These are phyloP conservation scores for Sporothrix pseudoabietina DNA, from an alignment of 2,329 filamentous ascomycete genomes.

Conservation along the genomic window DNA sequence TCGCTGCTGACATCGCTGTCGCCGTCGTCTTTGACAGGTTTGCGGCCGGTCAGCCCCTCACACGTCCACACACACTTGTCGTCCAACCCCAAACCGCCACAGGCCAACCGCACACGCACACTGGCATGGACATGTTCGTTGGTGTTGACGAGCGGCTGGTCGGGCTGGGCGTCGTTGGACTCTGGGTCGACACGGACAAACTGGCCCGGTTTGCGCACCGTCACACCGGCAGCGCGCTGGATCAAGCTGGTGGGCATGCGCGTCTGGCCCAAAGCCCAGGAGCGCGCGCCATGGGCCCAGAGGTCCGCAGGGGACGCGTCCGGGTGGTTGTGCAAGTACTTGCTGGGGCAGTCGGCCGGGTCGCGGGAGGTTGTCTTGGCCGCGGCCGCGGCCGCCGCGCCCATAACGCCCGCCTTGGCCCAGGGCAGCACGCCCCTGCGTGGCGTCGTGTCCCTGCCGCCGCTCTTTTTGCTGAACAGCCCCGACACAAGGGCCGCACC, in stretches of 20 bases:
- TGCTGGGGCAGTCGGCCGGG: conserved; percentile 37
- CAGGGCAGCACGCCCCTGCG: conserved; percentile 32
- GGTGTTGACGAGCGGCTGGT: conserved; percentile 44
- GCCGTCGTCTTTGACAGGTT: conserved; percentile 13
- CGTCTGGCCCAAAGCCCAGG: conserved; percentile 41
- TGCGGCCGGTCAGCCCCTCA: conserved; percentile 35
- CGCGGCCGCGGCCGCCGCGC: conserved; percentile 25
- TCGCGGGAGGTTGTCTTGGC: conserved; percentile 32
- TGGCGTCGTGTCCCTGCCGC: neutral
- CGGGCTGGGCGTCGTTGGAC: conserved; percentile 42
- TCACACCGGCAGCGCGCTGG: conserved; percentile 38
- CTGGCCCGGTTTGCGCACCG: conserved; percentile 43
- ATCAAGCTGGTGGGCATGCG: conserved; percentile 38
- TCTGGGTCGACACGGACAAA: conserved; percentile 45
- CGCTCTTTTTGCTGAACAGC: neutral
- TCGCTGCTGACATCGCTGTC: conserved; percentile 21
- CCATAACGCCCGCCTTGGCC: conserved; percentile 39
- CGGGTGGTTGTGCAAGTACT: conserved; percentile 36
- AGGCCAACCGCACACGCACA: conserved; percentile 40
- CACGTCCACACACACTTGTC: conserved; percentile 42
- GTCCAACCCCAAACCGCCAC: conserved; percentile 41
- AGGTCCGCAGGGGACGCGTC: conserved; percentile 26
- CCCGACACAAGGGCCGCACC: neutral
- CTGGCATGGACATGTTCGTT: conserved; percentile 44
- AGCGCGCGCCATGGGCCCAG: conserved; percentile 37